These are phyloP conservation scores for Aspergillus intermedius DNA, from an alignment of 2,329 filamentous ascomycete genomes.

Conservation along the genomic window DNA sequence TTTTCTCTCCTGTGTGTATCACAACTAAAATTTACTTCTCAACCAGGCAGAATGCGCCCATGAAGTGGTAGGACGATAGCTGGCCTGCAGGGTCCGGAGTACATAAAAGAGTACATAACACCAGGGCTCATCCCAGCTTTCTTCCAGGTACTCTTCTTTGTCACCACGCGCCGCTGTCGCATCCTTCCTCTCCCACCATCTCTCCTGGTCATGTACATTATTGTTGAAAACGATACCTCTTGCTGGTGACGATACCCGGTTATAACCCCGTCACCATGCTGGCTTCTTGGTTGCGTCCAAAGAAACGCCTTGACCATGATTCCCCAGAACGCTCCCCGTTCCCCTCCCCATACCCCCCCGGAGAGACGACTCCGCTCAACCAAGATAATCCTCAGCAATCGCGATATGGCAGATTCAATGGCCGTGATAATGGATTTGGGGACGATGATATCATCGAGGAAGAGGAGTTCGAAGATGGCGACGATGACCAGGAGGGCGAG, in stretches of 20 bases:
- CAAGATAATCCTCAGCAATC: constrained; percentile 5
- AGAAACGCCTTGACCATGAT: constrained; percentile 15
- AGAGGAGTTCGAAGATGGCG: constrained; percentile 35
- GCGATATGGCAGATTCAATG: neutral
- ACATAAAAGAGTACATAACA: too few species aligned
- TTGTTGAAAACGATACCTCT: neutral
- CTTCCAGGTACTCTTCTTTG: neutral
- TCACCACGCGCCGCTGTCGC: neutral
- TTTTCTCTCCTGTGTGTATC: too few species aligned
- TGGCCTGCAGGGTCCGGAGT: too few species aligned
- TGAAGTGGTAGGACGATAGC: too few species aligned
- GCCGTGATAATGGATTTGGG: constrained; percentile 14
- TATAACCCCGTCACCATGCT: constrained; percentile 17
- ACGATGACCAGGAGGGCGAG: constrained; percentile 28
- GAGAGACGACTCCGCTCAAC: constrained; percentile 16
- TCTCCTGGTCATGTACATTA: neutral
- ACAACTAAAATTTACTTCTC: too few species aligned
- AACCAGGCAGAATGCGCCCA: too few species aligned
- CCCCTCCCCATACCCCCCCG: constrained; percentile 20
- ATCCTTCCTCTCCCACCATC: neutral
- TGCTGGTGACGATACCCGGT: too few species aligned
- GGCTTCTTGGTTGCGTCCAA: constrained; percentile 25
- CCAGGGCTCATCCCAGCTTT: too few species aligned
- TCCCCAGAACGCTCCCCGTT: constrained; percentile 23
- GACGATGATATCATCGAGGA: constrained; percentile 24